A percentile compares a stretch with the other conserved stretches of the same genome.
Conservation (phyloP, 2,329 filamentous ascomycete genomes). For the Kalmusia sp. region DNA sequence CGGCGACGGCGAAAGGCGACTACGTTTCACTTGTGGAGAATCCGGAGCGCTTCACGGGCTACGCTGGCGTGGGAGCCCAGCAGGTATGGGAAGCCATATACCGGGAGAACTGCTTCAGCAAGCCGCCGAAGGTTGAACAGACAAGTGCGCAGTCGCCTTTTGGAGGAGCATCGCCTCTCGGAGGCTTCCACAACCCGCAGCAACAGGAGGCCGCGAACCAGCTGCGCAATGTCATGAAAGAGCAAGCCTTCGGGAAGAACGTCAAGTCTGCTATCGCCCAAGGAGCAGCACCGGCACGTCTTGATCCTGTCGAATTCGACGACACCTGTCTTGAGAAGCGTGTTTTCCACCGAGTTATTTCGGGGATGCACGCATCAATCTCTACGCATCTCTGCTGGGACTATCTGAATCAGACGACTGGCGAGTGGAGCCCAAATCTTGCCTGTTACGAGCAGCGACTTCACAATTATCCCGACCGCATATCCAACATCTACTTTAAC, state of each 20-base stretch:
- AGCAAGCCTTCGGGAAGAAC: constrained; percentile 67
- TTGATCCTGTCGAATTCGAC: constrained; percentile 75
- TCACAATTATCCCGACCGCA: constrained; percentile 83
- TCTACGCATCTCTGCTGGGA: constrained; percentile 96
- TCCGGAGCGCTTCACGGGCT: constrained; percentile 94
- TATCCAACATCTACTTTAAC: constrained; percentile 99
- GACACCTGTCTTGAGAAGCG: constrained; percentile 97
- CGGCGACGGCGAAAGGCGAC: constrained; percentile 84
- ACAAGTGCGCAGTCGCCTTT: constrained; percentile 42
- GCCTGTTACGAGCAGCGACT: constrained; percentile 88
- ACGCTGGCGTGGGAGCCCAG: constrained; percentile 80
- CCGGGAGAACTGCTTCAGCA: constrained; percentile 91
- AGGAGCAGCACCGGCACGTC: constrained; percentile 63
- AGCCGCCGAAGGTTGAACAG: constrained; percentile 46
- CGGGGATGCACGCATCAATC: constrained; percentile 98
- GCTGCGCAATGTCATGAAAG: constrained; percentile 66
- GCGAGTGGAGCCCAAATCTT: constrained; percentile 89
- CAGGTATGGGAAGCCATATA: constrained; percentile 98
- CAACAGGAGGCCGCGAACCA: constrained; percentile 65
- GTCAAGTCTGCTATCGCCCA: constrained; percentile 62
- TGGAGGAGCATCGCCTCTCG: constrained; percentile 47
- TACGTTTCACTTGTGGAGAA: constrained; percentile 95
- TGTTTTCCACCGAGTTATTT: constrained; percentile 95
- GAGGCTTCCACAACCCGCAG: constrained; percentile 51
- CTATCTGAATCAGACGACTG: constrained; percentile 93